Conservation (phyloP, 1,284 basidiomycete species). For the Trichosporon asahii region DNA sequence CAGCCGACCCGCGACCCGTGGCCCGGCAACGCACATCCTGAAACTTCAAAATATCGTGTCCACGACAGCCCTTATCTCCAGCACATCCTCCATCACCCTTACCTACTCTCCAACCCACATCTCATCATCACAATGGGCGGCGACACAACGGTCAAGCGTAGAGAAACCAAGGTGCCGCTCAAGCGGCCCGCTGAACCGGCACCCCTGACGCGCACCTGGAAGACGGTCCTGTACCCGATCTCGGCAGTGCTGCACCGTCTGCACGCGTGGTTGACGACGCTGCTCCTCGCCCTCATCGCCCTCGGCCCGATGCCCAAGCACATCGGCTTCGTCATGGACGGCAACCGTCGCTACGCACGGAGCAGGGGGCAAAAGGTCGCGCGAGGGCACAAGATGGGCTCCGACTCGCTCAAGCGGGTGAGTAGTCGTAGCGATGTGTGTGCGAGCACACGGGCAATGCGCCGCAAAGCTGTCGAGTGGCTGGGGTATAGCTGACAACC, state of each 20-base stretch:
- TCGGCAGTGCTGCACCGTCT: conserved; percentile 34
- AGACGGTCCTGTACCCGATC: conserved; percentile 22
- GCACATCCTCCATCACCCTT: not conserved
- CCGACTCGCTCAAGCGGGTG: conserved; percentile 74
- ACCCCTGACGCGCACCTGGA: conserved; percentile 1
- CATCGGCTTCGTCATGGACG: conserved; percentile 97
- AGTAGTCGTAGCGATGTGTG: conserved; percentile 33
- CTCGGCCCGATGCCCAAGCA: conserved; percentile 85
- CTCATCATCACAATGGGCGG: conserved; percentile 5
- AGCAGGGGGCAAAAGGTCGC: conserved; percentile 61
- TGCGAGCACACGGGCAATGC: not conserved
- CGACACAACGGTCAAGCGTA: not conserved
- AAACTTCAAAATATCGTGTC: conserved; percentile 5
- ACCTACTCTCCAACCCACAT: not conserved
- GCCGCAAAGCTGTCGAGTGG: not conserved
- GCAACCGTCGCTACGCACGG: conserved; percentile 90
- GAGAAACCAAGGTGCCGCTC: not conserved
- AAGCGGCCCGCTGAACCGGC: not conserved
- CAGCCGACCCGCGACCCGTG: not conserved
- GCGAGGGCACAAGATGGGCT: conserved; percentile 83
- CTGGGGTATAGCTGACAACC: conserved; percentile 15
- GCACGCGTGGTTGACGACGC: conserved; percentile 41
- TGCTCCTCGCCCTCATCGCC: conserved; percentile 64
- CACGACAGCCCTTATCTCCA: not conserved
- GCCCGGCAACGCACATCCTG: not conserved